Conservation (phyloP, 495 filamentous ascomycete genomes). For the Daldinia grandis region DNA sequence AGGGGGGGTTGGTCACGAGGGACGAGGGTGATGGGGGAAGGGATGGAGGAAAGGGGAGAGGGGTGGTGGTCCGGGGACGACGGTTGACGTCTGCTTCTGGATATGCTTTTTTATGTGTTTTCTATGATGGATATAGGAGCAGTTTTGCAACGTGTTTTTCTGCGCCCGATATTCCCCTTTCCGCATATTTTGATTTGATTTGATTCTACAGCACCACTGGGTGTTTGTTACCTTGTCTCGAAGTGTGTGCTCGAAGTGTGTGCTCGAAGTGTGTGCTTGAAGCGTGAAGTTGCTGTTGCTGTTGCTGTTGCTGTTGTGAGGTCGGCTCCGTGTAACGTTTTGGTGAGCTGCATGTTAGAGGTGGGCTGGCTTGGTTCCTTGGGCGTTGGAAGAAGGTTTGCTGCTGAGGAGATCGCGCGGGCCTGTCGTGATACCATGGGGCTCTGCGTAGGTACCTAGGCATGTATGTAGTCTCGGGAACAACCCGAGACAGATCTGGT, state of each 20-base stretch:
- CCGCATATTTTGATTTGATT: slow-evolving; percentile 19
- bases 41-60: background rate
- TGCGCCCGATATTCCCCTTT: slow-evolving; percentile 26
- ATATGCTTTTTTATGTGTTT: slow-evolving; percentile 13
- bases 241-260: too few species aligned
- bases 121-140: slow-evolving; percentile 35
- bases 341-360: background rate
- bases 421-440: slow-evolving; percentile 8
- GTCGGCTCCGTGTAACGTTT: background rate
- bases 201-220: slow-evolving; percentile 11
- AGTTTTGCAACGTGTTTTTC: slow-evolving; percentile 21
- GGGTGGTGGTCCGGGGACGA: slow-evolving; percentile 8
- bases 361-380: background rate
- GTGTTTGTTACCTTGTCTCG: background rate
- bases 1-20: background rate
- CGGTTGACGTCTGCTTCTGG: slow-evolving; percentile 18
- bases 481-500: slow-evolving; percentile 25
- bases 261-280: slow-evolving; percentile 3
- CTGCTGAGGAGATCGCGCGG: background rate
- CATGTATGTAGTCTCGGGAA: slow-evolving; percentile 30
- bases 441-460: too few species aligned
- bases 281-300: slow-evolving; percentile 3
- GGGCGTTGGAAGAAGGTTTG: background rate
- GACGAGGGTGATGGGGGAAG: slow-evolving; percentile 5
- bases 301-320: background rate